phyloP scores from a whole-genome alignment of 371 early-diverging fungal genomes.

The Mucor ambiguus region DNA sequence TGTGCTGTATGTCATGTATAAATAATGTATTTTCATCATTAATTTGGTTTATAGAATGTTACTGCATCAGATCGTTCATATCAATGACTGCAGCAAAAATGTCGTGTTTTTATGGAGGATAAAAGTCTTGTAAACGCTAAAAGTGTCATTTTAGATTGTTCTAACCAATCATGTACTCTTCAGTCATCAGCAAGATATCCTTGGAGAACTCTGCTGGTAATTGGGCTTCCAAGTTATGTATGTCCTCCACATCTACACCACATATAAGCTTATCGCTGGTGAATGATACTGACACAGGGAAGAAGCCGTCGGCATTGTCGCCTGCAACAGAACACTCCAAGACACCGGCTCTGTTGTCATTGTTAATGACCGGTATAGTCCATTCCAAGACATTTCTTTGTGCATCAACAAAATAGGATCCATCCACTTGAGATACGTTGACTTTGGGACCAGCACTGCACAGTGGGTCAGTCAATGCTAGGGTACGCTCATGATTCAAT shows the following conservation, averaged over 20 bases:
- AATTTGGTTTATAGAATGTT: too few relatives aligned
- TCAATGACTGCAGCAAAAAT: too few relatives aligned
- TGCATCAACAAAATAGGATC: conserved; percentile 76
- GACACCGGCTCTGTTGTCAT: conserved; percentile 72
- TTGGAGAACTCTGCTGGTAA: conserved; percentile 66
- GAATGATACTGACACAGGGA: conserved; percentile 89
- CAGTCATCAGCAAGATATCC: conserved; percentile 63
- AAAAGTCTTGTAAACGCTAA: too few relatives aligned
- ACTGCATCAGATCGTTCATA: too few relatives aligned
- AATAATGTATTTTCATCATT: too few relatives aligned
- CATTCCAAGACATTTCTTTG: conserved; percentile 75
- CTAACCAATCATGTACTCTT: conserved; percentile 76
- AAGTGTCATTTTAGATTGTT: too few relatives aligned
- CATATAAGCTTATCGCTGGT: conserved; percentile 69
- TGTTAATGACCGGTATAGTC: conserved; percentile 84
- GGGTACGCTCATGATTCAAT: too few relatives aligned
- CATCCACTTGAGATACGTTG: conserved; percentile 79
- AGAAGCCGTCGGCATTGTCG: conserved; percentile 82
- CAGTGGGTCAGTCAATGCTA: background rate
- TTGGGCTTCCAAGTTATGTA: conserved; percentile 57
- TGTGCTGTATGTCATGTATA: too few relatives aligned
- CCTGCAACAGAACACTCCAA: conserved; percentile 86
- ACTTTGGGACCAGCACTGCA: conserved; percentile 67
- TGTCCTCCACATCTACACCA: conserved; percentile 70
- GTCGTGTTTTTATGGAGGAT: too few relatives aligned